These are phyloP conservation scores for Debaryomyces hansenii DNA, from an alignment of 805 yeast genomes.

Conservation along the genomic window DNA sequence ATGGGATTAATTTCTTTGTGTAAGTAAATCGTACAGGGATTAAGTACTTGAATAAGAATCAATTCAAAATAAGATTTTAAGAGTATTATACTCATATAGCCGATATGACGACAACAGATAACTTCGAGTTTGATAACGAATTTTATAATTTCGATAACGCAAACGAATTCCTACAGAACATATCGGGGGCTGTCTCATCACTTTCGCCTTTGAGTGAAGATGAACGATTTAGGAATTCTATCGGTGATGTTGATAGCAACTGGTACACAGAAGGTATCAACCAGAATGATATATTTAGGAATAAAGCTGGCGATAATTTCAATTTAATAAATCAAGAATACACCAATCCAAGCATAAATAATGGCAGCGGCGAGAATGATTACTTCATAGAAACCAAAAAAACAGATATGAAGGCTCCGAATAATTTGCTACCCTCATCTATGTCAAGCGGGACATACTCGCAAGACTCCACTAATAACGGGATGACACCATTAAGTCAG, in stretches of 20 bases:
- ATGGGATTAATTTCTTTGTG: too few relatives aligned
- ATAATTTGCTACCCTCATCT: conserved; percentile 9
- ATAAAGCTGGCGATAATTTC: background rate
- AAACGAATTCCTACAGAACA: conserved; percentile 27
- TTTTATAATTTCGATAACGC: conserved; percentile 28
- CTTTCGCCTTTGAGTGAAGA: conserved; percentile 21
- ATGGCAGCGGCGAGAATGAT: background rate
- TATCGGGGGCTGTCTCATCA: conserved; percentile 23
- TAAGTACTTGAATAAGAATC: too few relatives aligned
- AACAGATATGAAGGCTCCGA: background rate
- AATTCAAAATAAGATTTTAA: too few relatives aligned
- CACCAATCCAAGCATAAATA: conserved; percentile 4
- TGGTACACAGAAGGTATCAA: background rate
- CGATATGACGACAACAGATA: background rate
- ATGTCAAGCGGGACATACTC: conserved; percentile 15
- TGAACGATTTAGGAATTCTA: conserved; percentile 6
- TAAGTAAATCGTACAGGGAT: too few relatives aligned
- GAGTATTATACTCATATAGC: background rate
- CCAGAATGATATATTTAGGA: background rate
- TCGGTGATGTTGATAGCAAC: background rate
- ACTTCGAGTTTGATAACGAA: conserved; percentile 2
- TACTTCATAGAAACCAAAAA: background rate
- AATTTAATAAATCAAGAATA: conserved; percentile 1
- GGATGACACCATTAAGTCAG: conserved; percentile 19
- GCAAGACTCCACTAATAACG: conserved; percentile 15